phyloP scores from a whole-genome alignment of 2,329 filamentous ascomycete genomes.

The Emericellopsis cladophorae region DNA sequence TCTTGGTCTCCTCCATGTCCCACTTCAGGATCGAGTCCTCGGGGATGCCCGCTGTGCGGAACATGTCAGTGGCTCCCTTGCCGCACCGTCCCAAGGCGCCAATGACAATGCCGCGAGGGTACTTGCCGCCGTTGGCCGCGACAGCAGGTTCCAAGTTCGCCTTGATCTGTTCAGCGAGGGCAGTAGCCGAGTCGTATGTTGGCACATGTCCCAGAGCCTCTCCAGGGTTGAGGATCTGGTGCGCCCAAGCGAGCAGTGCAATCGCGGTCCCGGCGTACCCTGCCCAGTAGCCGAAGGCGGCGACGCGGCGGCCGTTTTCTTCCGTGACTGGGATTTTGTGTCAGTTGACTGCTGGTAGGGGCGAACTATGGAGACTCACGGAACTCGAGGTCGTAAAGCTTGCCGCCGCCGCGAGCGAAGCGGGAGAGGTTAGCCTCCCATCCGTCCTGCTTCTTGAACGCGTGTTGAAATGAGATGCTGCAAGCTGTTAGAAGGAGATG shows the following conservation, averaged over 20 bases:
- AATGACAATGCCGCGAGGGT: slow-evolving; percentile 59
- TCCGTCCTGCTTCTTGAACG: slow-evolving; percentile 64
- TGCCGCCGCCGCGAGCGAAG: slow-evolving; percentile 36
- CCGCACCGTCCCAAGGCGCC: slow-evolving; percentile 78
- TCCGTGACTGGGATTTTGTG: slow-evolving; percentile 38
- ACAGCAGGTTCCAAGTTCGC: background rate
- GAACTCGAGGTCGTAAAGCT: slow-evolving; percentile 79
- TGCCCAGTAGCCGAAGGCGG: slow-evolving; percentile 62
- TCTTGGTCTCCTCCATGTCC: slow-evolving; percentile 66
- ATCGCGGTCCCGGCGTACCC: slow-evolving; percentile 65
- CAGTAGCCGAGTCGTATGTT: slow-evolving; percentile 1
- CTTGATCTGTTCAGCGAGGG: background rate
- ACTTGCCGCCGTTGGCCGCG: slow-evolving; percentile 36
- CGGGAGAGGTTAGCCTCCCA: slow-evolving; percentile 41
- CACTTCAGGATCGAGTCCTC: slow-evolving; percentile 35
- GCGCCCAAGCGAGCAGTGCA: slow-evolving; percentile 66
- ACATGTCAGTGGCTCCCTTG: slow-evolving; percentile 70
- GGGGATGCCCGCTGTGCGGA: slow-evolving; percentile 51
- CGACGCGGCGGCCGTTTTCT: slow-evolving; percentile 55
- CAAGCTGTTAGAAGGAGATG: background rate
- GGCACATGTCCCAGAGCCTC: background rate
- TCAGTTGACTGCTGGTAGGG: background rate
- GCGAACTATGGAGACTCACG: background rate
- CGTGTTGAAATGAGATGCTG: slow-evolving; percentile 55
- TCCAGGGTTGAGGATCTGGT: slow-evolving; percentile 2